Conservation (phyloP, 176 grass and related monocot genomes). For the Luzula sylvatica region DNA sequence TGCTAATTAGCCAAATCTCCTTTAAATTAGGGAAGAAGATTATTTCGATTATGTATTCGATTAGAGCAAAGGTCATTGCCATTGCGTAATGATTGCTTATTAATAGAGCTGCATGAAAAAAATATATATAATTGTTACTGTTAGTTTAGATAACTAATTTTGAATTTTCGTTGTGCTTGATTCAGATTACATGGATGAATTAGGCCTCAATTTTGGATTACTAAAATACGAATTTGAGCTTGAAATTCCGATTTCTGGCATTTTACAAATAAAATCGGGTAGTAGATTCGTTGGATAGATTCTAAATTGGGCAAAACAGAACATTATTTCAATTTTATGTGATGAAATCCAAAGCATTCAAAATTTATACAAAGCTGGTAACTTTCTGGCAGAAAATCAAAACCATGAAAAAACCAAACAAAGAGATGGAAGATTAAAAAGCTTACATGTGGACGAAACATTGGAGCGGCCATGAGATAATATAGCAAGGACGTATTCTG, state of each 20-base stretch:
- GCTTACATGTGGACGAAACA: slow-evolving; percentile 60
- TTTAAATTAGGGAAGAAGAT: slow-evolving; percentile 57
- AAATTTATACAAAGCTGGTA: not conserved
- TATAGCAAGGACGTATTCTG: slow-evolving; percentile 60
- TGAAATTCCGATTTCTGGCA: no score
- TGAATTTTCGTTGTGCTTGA: no score
- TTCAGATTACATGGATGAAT: no score
- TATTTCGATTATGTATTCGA: slow-evolving; percentile 71
- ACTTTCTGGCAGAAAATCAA: not conserved
- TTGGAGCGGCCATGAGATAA: slow-evolving; percentile 52
- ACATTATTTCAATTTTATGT: not conserved
- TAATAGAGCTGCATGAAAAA: slow-evolving; percentile 71
- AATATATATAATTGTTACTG: not conserved
- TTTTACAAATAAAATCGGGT: not conserved
- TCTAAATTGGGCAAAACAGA: not conserved
- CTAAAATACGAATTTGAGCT: no score
- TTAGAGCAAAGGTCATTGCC: slow-evolving; percentile 69
- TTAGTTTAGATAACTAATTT: no score
- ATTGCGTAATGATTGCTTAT: slow-evolving; percentile 81
- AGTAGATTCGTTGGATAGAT: not conserved
- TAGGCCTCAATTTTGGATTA: no score
- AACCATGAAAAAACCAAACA: not conserved
- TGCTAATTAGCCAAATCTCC: slow-evolving; percentile 55
- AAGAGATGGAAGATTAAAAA: not conserved
- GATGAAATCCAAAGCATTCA: not conserved